phyloP scores from a whole-genome alignment of 225 moss, liverwort and hornwort species.

The Thuidium tamariscinum region DNA sequence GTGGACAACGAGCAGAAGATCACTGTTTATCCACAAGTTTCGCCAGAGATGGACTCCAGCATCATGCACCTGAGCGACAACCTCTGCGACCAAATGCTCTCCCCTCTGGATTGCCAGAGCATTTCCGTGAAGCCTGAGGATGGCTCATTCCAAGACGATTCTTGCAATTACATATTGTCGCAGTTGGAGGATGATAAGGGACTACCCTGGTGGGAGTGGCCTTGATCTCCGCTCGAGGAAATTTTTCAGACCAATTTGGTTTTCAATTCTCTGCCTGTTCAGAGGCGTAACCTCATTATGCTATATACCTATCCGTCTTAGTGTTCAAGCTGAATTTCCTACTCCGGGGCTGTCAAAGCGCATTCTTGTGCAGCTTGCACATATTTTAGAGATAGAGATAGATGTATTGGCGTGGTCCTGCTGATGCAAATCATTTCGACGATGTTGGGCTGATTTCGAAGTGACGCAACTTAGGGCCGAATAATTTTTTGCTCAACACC shows the following conservation, averaged over 20 bases:
- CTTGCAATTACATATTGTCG: constrained; percentile 41
- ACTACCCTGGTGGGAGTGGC: constrained; percentile 42
- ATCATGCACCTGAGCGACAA: constrained; percentile 42
- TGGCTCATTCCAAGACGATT: constrained; percentile 55
- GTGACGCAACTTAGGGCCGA: background rate
- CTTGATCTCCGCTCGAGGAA: constrained; percentile 3
- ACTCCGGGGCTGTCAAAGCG: background rate
- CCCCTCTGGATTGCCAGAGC: constrained; percentile 33
- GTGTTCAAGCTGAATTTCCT: background rate
- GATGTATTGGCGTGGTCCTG: background rate
- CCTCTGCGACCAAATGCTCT: constrained; percentile 41
- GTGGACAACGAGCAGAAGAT: constrained; percentile 44
- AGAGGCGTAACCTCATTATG: background rate
- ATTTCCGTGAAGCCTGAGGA: constrained; percentile 55
- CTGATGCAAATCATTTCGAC: constrained; percentile 3
- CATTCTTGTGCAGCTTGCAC: background rate
- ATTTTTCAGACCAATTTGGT: background rate
- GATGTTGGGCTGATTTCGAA: background rate
- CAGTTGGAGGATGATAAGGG: constrained; percentile 35
- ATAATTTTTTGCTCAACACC: constrained; percentile 16
- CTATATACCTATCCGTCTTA: background rate
- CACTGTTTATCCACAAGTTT: background rate
- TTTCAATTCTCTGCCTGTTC: background rate
- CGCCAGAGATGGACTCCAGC: constrained; percentile 28
- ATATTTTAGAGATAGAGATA: background rate